Evolutionary conservation across 108 stramenopile species (phyloP), one percentile per base, ranked within the genome.

Genomic region (Epipyxis sp.): DNA sequence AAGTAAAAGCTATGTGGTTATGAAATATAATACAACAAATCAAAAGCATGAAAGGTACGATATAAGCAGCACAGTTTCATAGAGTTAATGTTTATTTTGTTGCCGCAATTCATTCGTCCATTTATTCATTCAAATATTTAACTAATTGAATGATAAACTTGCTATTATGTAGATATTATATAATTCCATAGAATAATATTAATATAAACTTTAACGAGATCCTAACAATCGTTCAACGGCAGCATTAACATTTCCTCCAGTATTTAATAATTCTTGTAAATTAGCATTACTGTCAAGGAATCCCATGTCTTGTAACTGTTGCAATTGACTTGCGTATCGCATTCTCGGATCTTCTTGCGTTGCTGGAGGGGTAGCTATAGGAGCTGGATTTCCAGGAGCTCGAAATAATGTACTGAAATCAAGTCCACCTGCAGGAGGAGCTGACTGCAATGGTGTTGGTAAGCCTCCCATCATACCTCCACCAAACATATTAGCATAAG

Each of bases 201-300:
- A n/a, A n/a, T n/a, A n/a, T n/a, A n/a, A n/a, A n/a, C 46, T 50
- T 50, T 50, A 50, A 13, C 13, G 46, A 13, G 13, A 6, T 90
- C 90, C 25, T 84, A 86, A 41, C 57, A 86, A 59, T 41, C 83
- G 81, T 69, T 86, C 86, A 1, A 86, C 83, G 0, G 86, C 86
- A 43, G 80, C 77, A 54, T 86, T 86, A 13, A 86, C 86, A 69
- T 86, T 86, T 34, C 86, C 86, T 54, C 76, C 58, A 0, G 86
- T 82, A 10, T 77, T 81, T 29, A 58, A 50, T 1, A 86, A 78
- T n/a, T 83, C 86, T 13, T 65, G 50, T 35, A 84, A 29, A 59
- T 72, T 81, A 20, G 84, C 84, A 37, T 44, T 79, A 1, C 72
- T 32, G 77, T 86, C 86, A 25, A 69, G 59, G 69, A 86, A 86